A percentile compares a stretch with the other conserved stretches of the same genome.
phyloP scores from a whole-genome alignment of 768 basidiomycete genomes.

The Leccinum ochraceum region DNA sequence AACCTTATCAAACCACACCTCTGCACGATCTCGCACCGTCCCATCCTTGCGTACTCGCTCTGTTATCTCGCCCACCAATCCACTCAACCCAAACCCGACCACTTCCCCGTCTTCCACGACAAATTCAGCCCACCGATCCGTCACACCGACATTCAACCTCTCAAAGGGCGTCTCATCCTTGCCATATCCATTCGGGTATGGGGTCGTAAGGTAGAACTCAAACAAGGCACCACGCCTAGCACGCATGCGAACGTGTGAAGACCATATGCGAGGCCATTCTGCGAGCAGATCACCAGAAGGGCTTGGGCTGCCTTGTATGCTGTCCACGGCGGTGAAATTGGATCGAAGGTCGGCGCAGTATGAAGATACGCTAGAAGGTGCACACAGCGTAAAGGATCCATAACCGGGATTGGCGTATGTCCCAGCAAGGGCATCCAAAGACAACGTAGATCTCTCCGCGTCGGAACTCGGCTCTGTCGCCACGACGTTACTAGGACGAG shows the following conservation, averaged over 20 bases:
- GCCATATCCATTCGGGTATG: constrained; percentile 43
- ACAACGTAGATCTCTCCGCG: background rate
- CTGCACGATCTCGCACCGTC: no score
- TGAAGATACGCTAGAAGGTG: constrained; percentile 22
- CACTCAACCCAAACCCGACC: no score
- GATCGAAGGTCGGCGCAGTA: constrained; percentile 27
- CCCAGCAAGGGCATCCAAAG: constrained; percentile 35
- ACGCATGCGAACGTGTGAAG: constrained; percentile 39
- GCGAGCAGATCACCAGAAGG: constrained; percentile 27
- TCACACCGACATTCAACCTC: background rate
- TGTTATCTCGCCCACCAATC: no score
- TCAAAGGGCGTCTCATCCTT: constrained; percentile 36
- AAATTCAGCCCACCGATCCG: no score
- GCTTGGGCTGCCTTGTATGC: constrained; percentile 2
- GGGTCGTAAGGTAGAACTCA: constrained; percentile 18
- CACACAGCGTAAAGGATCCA: constrained; percentile 39
- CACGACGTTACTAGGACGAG: background rate
- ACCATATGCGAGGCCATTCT: constrained; percentile 36
- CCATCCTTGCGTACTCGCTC: no score
- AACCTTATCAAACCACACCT: no score
- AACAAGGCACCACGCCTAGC: constrained; percentile 24
- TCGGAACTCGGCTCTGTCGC: no score
- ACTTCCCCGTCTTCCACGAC: no score
- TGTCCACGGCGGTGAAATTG: constrained; percentile 32
- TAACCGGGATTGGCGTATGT: constrained; percentile 41